Evolutionary conservation across 768 basidiomycete genomes (phyloP).

Genomic region (Tulasnella sp.): DNA sequence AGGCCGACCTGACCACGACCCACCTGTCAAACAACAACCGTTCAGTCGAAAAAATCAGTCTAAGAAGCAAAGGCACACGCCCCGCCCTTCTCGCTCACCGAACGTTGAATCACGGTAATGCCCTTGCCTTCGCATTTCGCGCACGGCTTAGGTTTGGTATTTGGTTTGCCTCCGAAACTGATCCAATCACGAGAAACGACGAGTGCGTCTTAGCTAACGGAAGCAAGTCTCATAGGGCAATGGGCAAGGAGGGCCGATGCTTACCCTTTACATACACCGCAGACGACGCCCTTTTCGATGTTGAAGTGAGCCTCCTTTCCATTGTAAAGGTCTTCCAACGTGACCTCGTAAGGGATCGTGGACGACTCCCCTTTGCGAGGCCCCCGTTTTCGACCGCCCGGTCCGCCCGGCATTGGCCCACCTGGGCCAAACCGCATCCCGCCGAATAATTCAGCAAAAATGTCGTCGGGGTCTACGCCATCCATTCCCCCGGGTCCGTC

Average conservation of each 20-base stretch:
- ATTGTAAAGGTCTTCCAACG: constrained; percentile 85
- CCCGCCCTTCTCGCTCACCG: constrained; percentile 20
- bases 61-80: neutral
- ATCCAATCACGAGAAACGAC: neutral
- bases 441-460: constrained; percentile 67
- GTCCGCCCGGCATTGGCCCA: constrained; percentile 19
- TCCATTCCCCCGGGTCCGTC: constrained; percentile 34
- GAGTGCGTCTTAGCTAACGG: neutral
- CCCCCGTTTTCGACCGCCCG: constrained; percentile 28
- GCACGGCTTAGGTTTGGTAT: constrained; percentile 77
- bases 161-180: constrained; percentile 73
- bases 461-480: constrained; percentile 46
- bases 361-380: constrained; percentile 54
- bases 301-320: constrained; percentile 83
- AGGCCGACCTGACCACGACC: constrained; percentile 26
- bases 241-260: constrained; percentile 16
- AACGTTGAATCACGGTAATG: constrained; percentile 22
- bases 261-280: constrained; percentile 71
- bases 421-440: constrained; percentile 41
- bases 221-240: neutral
- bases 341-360: constrained; percentile 68
- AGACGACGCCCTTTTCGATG: constrained; percentile 76
- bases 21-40: constrained; percentile 15
- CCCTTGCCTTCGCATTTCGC: constrained; percentile 75
- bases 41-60: neutral